Base-by-base conservation (phyloP, 2,329 filamentous ascomycete species). In the Aureobasidium sp. region DNA sequence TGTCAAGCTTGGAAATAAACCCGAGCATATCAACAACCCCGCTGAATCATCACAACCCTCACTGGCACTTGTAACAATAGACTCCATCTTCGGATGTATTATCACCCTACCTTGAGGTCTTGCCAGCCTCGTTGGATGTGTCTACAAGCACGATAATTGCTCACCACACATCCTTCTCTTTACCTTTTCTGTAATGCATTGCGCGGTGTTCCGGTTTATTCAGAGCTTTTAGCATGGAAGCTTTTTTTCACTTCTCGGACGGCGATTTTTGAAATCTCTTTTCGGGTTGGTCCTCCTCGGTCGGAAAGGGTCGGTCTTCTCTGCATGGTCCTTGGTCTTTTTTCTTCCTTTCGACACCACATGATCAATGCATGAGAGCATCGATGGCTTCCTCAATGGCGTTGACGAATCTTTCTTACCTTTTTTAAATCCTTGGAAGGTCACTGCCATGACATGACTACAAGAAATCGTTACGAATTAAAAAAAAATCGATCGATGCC, bases 61-160 rank as follows among this genome's bases (percentile, higher is more conserved):
- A 30, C 19, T 24, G 54, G 56, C 56, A 57, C 25, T 24, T 57
- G 56, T 57, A 57, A 38, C 49, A 56, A 49, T 35, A 57, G 24
- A 14, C 24, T 37, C 24, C 52, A 42, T 54, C 42, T 22, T 40
- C 52, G 32, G 52, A 47, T 54, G 52, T 48, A 47, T 19, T 34
- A 39, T 24, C 47, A 49, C 44, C 32, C 47, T 49, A 42, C 17
- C 30, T 32, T 22, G 48, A 39, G 48, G 56, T 45, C 35, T 48
- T 54, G 54, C 48, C 56, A 50, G 34, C 48, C 56, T 51, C 42
- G 27, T 24, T 14, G 19, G 51, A 54, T 22, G 25, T n/a, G 47
- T 39, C 42, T 6, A 6, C 12, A n/a, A 41, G 48, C 25, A 50
- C 22, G 14, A 27, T 19, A 19, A 10, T 8, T 17, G 32, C 25